These are phyloP conservation scores for Corynespora cassiicola DNA, from an alignment of 2,329 filamentous ascomycete species.

Conservation along the genomic window DNA sequence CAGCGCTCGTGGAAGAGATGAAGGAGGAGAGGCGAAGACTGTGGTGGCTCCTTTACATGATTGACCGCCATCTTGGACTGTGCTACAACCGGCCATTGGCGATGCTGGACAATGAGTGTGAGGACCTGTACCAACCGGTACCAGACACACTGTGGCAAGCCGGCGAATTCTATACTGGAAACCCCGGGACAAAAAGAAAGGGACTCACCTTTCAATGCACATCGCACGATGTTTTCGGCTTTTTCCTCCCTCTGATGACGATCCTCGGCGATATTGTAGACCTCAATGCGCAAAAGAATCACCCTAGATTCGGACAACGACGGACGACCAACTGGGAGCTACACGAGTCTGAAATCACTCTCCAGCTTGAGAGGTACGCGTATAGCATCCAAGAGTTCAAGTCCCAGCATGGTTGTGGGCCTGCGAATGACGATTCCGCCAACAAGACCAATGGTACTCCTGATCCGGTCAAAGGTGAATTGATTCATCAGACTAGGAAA, in stretches of 20 bases:
- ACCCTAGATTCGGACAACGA: slow-evolving; percentile 80
- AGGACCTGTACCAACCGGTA: slow-evolving; percentile 81
- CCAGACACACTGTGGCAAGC: slow-evolving; percentile 85
- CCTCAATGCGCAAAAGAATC: slow-evolving; percentile 85
- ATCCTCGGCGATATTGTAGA: slow-evolving; percentile 93
- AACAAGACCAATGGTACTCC: slow-evolving; percentile 41
- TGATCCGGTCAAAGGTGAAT: slow-evolving; percentile 64
- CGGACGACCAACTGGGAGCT: slow-evolving; percentile 80
- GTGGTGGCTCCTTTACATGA: slow-evolving; percentile 93
- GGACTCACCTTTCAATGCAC: slow-evolving; percentile 83
- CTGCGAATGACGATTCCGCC: slow-evolving; percentile 34
- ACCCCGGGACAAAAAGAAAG: slow-evolving; percentile 49
- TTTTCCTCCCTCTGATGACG: slow-evolving; percentile 90
- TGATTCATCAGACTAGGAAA: slow-evolving; percentile 83
- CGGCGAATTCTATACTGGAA: slow-evolving; percentile 72
- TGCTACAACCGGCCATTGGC: slow-evolving; percentile 92
- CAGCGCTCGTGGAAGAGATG: slow-evolving; percentile 51
- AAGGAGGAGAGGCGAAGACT: slow-evolving; percentile 86
- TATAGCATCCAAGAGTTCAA: slow-evolving; percentile 75
- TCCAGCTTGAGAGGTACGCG: slow-evolving; percentile 82
- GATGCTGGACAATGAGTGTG: slow-evolving; percentile 82
- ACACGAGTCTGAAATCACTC: slow-evolving; percentile 77
- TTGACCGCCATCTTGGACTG: slow-evolving; percentile 83
- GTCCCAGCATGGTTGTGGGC: slow-evolving; percentile 52
- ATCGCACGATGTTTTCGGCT: slow-evolving; percentile 88